Conservation (phyloP, 2,329 filamentous ascomycete species). For the Fusarium sterilihyphosum region DNA sequence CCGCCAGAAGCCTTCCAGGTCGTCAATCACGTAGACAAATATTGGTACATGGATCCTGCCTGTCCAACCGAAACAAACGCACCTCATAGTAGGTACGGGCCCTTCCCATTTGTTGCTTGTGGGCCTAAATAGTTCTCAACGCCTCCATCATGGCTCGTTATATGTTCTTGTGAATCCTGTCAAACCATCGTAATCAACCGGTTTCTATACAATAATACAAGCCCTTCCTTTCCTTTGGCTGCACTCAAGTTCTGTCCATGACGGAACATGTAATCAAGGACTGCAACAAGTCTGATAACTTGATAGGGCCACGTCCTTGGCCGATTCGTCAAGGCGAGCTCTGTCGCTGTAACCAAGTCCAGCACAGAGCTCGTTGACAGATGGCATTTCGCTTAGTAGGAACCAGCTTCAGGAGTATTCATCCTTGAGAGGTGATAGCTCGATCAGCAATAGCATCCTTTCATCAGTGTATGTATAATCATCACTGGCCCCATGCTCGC, state of each 20-base stretch:
- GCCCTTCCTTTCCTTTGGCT: slow-evolving; percentile 1
- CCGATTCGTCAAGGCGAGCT: not conserved
- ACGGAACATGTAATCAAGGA: not conserved
- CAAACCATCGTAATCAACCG: slow-evolving; percentile 10
- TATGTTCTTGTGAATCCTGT: slow-evolving; percentile 11
- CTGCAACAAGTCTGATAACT: slow-evolving; percentile 2
- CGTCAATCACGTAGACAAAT: slow-evolving; percentile 30
- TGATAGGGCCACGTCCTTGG: not conserved
- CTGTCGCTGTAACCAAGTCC: not conserved
- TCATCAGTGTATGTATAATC: slow-evolving; percentile 45
- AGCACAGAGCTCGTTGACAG: not conserved
- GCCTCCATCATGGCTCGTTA: slow-evolving; percentile 34
- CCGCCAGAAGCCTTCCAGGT: slow-evolving; percentile 18
- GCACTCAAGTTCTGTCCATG: not conserved
- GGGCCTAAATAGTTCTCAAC: slow-evolving; percentile 16
- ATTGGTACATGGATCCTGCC: slow-evolving; percentile 34
- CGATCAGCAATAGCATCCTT: slow-evolving; percentile 2
- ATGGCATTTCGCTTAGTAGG: slow-evolving; percentile 7
- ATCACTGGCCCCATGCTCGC: slow-evolving; percentile 62
- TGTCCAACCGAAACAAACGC: slow-evolving; percentile 16
- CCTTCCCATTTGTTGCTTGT: slow-evolving; percentile 10
- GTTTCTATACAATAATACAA: slow-evolving; percentile 9
- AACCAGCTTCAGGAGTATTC: slow-evolving; percentile 18
- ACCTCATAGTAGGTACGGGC: slow-evolving; percentile 5
- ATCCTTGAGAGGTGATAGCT: slow-evolving; percentile 7